Percentiles rank a stretch among this genome's conserved stretches.
Evolutionary conservation across 345 rosid genomes (phyloP).

Genomic region (Pistacia integerrima): DNA sequence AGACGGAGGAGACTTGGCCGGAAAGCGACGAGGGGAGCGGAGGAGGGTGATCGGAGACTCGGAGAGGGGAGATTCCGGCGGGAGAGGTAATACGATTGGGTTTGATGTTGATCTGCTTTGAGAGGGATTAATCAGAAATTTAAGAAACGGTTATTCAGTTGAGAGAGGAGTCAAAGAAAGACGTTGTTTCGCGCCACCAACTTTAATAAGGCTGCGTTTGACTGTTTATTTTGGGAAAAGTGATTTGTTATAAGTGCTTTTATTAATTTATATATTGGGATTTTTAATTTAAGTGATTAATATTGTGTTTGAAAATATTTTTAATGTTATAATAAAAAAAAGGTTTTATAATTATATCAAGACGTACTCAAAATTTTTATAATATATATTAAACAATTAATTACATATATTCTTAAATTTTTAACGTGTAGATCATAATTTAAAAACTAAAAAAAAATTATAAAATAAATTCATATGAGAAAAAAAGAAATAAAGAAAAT

Average conservation of each 20-base stretch:
- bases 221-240: too few species aligned
- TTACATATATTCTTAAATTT: too few species aligned
- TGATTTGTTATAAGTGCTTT: background rate
- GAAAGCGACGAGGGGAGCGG: background rate
- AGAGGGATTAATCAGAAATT: background rate
- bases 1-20: background rate
- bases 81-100: background rate
- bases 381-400: too few species aligned
- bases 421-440: too few species aligned
- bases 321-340: too few species aligned
- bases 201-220: conserved; percentile 2
- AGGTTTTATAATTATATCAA: too few species aligned
- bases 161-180: conserved; percentile 29
- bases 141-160: conserved; percentile 36
- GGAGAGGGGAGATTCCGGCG: conserved; percentile 10
- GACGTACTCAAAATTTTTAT: too few species aligned
- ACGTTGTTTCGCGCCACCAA: conserved; percentile 83
- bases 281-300: too few species aligned
- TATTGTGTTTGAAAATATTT: background rate
- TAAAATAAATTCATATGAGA: too few species aligned
- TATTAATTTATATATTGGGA: background rate
- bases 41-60: background rate
- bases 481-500: background rate
- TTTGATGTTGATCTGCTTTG: background rate
- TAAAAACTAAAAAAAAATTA: background rate